Percentiles rank a stretch among this genome's conserved stretches.
phyloP scores from a whole-genome alignment of 2,329 filamentous ascomycete genomes.

The Proliferodiscus dingleyae region DNA sequence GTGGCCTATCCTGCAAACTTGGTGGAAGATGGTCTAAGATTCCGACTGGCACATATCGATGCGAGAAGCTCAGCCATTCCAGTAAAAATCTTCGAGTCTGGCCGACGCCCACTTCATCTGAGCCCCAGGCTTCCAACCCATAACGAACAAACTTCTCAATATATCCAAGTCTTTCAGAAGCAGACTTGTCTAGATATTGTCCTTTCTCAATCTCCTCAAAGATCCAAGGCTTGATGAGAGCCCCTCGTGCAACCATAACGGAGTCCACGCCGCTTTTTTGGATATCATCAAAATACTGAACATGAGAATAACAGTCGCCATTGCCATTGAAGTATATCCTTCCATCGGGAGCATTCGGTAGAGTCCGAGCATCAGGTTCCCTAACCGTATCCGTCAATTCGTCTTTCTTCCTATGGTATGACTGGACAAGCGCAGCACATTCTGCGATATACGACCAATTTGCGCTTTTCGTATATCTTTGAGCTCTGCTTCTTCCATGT shows the following conservation, averaged over 20 bases:
- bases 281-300: constrained; percentile 78
- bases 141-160: constrained; percentile 87
- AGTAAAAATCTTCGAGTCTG: constrained; percentile 87
- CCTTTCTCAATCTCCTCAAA: constrained; percentile 92
- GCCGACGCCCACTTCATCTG: constrained; percentile 88
- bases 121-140: constrained; percentile 91
- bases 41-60: constrained; percentile 86
- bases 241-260: constrained; percentile 97
- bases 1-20: constrained; percentile 81
- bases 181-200: constrained; percentile 94
- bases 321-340: constrained; percentile 92
- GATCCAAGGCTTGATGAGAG: constrained; percentile 95
- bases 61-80: constrained; percentile 92
- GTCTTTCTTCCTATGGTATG: constrained; percentile 66
- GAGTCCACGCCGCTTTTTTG: constrained; percentile 76
- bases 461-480: constrained; percentile 87
- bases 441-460: constrained; percentile 95
- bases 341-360: constrained; percentile 59
- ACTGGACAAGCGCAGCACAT: constrained; percentile 77
- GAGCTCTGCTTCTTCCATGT: constrained; percentile 88
- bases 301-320: constrained; percentile 90
- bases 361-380: constrained; percentile 71
- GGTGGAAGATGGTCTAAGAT: constrained; percentile 85
- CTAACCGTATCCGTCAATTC: constrained; percentile 67
- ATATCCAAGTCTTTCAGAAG: constrained; percentile 76